Evolutionary conservation across 2,329 filamentous ascomycete genomes (phyloP), one percentile per base, ranked within the genome.

Genomic region (Neospermospora avenae): DNA sequence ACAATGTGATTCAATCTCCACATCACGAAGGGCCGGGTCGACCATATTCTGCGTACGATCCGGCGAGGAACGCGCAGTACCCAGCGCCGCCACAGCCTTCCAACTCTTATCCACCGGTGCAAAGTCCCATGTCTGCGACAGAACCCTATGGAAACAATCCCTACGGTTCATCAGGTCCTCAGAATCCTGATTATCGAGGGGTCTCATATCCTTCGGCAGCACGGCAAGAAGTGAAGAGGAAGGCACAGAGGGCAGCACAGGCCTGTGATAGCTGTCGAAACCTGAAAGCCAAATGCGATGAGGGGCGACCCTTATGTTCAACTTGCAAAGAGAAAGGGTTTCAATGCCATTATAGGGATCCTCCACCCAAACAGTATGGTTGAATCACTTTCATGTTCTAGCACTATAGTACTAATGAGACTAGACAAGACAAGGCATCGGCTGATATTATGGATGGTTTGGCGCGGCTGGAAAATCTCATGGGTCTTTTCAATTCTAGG

Each of bases 211-310:
- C 68, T 7, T 25, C 57, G 4, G 39, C 34, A 49, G 35, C 18
- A 62, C 55, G 49, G 44, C 60, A 16, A 52, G 60, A 55, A 14
- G 51, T 65, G 22, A 60, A 62, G 53, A 68, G 67, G 55, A 73
- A 72, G 57, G 67, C 70, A 20, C 67, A 68, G 58, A 63, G 69
- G 34, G 72, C 71, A 2, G 68, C 70, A 45, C 68, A 96, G 87
- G 95, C 95, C 39, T 99, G 95, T 75, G 92, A 96, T 70, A 90
- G 88, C 74, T 96, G 92, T 75, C 86, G 92, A 60, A 84, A 89
- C 62, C 82, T 93, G 41, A 96, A 96, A 75, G 91, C 91, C 14
- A 96, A 96, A 75, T 96, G 92, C 73, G 91, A 96, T 69, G 92
- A 96, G 77, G 86, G 87, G 11, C 86, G 89, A 66, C 92, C 70